Conservation (phyloP, 768 basidiomycete species). For the Pleurotus tuoliensis region DNA sequence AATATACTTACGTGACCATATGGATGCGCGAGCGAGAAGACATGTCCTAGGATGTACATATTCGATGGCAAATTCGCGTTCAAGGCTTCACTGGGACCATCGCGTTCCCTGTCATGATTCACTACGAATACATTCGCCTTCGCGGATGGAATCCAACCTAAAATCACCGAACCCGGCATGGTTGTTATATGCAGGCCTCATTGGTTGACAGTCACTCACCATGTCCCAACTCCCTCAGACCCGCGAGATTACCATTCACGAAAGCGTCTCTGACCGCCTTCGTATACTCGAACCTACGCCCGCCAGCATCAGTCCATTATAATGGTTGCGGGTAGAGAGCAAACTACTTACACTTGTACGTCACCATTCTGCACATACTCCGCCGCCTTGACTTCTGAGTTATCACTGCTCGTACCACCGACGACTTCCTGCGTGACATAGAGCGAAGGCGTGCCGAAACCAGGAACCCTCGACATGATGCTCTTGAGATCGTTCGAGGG, state of each 20-base stretch:
- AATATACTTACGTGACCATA: conserved; percentile 47
- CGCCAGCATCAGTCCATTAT: no score
- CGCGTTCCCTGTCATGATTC: conserved; percentile 46
- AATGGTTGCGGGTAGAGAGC: no score
- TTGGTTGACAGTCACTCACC: conserved; percentile 17
- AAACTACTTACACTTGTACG: neutral
- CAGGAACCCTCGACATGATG: neutral
- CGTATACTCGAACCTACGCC: neutral
- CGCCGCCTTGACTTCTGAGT: neutral
- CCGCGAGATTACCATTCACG: neutral
- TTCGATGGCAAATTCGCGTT: conserved; percentile 41
- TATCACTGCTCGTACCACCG: neutral
- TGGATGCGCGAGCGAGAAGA: conserved; percentile 46
- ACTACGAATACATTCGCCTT: conserved; percentile 45
- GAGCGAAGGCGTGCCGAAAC: neutral
- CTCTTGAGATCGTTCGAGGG: neutral
- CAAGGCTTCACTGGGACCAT: conserved; percentile 28
- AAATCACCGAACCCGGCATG: neutral
- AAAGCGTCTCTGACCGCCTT: neutral
- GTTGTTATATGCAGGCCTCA: conserved; percentile 7
- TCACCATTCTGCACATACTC: neutral
- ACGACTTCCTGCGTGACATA: neutral
- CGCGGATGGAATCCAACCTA: conserved; percentile 36
- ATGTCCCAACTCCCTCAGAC: neutral
- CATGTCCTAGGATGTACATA: conserved; percentile 37